Base-by-base conservation (phyloP, 306 rosid species). In the Cucurbita ficifolia region DNA sequence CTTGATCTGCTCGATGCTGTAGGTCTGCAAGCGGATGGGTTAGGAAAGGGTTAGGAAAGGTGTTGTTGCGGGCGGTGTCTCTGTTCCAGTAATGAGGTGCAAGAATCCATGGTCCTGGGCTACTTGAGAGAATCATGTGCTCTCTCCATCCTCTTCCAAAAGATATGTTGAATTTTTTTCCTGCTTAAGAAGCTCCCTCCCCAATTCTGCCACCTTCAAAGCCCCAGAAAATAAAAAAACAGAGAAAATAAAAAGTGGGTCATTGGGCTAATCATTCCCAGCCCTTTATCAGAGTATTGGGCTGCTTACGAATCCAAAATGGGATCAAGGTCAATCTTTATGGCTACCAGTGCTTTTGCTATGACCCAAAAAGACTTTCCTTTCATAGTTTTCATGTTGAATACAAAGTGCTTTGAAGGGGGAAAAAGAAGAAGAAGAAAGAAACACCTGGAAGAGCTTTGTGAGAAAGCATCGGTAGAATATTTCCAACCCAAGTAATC, bases 41-140 rank as follows among this genome's bases (percentile, higher is more conserved):
- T 5, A 16, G 3, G 5, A 77, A 79, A 61, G 82, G 63, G 33
- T 18, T 5, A 16, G 3, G 5, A 77, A 79, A 61, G 82, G 63
- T n/a, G n/a, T n/a, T 29, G 33, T 29, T 24, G 29, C 2, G 3
- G 1, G 16, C 63, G 29, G 40, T 74, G 21, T 65, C 75, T 24
- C 43, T 80, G 63, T 77, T 58, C 52, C 72, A 56, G 63, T 43
- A 1, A 86, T 79, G 53, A 79, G 82, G 77, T 81, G 81, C 82
- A 93, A 67, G 60, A 87, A 83, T 12, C 96, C 96, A 77, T 85
- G 86, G 46, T 93, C 87, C 53, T 90, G 97, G 63, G 97, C 98
- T 65, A 76, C 70, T 82, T 82, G n/a, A 90, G 63, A 78, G 89
- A 88, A 13, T 86, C 96, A 10, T 86, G 89, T 46, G 87, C 76